These are phyloP conservation scores for Diaporthe nobilis DNA, from an alignment of 2,329 filamentous ascomycete species.

Conservation along the genomic window DNA sequence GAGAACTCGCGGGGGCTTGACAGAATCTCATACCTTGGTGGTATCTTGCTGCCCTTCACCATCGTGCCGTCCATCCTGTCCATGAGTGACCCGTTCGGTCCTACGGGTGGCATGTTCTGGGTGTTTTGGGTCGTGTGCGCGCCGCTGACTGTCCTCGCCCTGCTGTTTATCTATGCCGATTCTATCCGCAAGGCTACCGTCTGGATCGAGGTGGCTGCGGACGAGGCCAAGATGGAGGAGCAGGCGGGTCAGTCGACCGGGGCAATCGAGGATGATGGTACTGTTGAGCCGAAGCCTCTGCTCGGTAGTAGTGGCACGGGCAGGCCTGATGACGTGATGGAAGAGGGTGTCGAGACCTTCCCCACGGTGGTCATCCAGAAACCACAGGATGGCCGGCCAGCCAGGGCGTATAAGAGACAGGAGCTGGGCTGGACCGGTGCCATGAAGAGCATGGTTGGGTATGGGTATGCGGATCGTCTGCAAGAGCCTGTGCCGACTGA, in stretches of 20 bases:
- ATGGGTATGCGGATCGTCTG: background rate
- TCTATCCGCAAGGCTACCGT: conserved; percentile 61
- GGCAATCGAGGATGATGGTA: background rate
- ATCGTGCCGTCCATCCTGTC: conserved; percentile 63
- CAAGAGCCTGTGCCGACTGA: background rate
- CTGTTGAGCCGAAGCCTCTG: conserved; percentile 3
- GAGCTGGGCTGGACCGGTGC: conserved; percentile 26
- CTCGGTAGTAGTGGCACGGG: background rate
- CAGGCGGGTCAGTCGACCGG: conserved; percentile 9
- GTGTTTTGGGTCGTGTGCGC: conserved; percentile 63
- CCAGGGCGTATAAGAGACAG: conserved; percentile 19
- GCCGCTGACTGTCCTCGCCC: conserved; percentile 54
- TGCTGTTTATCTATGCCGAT: conserved; percentile 64
- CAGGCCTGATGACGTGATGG: background rate
- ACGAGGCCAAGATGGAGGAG: conserved; percentile 18
- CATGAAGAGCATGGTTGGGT: conserved; percentile 24
- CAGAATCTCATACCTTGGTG: conserved; percentile 65
- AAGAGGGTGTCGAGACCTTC: conserved; percentile 16
- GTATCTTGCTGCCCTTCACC: conserved; percentile 62
- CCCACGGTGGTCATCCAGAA: conserved; percentile 20
- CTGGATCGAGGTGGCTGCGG: conserved; percentile 59
- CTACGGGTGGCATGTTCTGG: conserved; percentile 59
- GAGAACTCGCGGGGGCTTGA: conserved; percentile 58
- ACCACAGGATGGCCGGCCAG: conserved; percentile 4
- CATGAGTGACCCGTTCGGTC: conserved; percentile 61